Conservation (phyloP, 306 rosid genomes). For the Rosa persica region DNA sequence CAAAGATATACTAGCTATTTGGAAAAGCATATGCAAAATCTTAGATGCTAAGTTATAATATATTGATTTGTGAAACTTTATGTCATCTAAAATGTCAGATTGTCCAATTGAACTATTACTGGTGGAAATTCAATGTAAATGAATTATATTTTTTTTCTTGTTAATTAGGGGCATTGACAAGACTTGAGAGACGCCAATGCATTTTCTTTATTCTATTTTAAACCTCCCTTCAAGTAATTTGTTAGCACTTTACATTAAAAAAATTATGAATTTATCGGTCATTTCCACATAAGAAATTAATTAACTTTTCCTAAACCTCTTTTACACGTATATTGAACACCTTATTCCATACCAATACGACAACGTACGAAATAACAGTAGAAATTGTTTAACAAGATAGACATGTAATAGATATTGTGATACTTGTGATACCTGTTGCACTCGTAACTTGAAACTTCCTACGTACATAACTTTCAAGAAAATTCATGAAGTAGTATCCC, state of each 20-base stretch:
- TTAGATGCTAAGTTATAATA: too few relatives aligned
- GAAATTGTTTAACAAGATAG: neutral
- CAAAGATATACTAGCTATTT: neutral
- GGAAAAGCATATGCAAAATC: neutral
- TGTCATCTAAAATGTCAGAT: too few relatives aligned
- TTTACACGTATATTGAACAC: neutral
- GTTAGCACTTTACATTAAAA: too few relatives aligned
- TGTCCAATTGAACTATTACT: too few relatives aligned
- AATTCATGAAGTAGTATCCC: conserved; percentile 18
- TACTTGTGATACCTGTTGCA: neutral
- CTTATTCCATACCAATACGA: neutral
- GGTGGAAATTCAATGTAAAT: too few relatives aligned
- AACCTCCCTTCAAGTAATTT: too few relatives aligned
- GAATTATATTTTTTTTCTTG: too few relatives aligned
- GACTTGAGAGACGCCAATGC: too few relatives aligned
- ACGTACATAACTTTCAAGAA: conserved; percentile 10
- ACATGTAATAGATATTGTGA: neutral
- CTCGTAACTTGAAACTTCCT: neutral
- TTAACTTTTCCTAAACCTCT: too few relatives aligned
- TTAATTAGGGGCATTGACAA: too few relatives aligned
- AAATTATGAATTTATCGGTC: neutral
- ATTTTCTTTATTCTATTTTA: too few relatives aligned
- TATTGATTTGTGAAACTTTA: too few relatives aligned
- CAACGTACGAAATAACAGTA: neutral
- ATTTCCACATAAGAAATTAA: neutral